These are phyloP conservation scores for Strombidium stylifer DNA, from an alignment of 73 alveolate species.

Conservation along the genomic window DNA sequence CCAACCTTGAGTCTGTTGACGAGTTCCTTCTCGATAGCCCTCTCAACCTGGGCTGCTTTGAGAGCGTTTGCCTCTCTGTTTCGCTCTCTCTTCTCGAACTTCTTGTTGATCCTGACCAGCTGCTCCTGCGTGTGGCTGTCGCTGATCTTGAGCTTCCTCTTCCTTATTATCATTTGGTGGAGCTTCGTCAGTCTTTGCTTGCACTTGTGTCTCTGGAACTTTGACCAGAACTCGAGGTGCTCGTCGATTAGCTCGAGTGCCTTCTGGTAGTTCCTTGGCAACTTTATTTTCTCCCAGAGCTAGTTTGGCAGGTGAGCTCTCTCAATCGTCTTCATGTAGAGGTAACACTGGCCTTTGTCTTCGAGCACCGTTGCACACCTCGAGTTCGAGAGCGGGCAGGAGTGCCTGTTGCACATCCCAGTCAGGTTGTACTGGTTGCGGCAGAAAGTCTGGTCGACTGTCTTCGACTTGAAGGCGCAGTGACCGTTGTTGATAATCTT, in stretches of 20 bases:
- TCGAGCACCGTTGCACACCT: slow-evolving; percentile 95
- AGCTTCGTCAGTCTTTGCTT: slow-evolving; percentile 98
- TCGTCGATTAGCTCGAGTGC: slow-evolving; percentile 94
- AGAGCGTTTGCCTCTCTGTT: slow-evolving; percentile 94
- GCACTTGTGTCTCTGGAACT: slow-evolving; percentile 95
- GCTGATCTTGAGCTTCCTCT: slow-evolving; percentile 89
- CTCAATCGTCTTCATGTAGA: slow-evolving; percentile 95
- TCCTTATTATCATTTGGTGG: slow-evolving; percentile 94
- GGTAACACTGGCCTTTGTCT: slow-evolving; percentile 96
- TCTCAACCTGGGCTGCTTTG: slow-evolving; percentile 90
- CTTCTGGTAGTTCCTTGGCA: slow-evolving; percentile 87
- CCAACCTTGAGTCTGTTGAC: slow-evolving; percentile 83
- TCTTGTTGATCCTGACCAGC: slow-evolving; percentile 94
- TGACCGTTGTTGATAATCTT: slow-evolving; percentile 81
- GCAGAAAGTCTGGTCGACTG: slow-evolving; percentile 92
- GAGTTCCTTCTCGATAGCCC: slow-evolving; percentile 94
- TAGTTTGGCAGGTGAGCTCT: slow-evolving; percentile 97
- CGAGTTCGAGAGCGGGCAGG: slow-evolving; percentile 99
- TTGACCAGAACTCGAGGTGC: slow-evolving; percentile 97
- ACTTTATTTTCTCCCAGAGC: slow-evolving; percentile 96
- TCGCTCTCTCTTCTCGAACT: slow-evolving; percentile 98
- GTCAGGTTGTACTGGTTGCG: slow-evolving; percentile 96
- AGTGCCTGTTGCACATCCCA: slow-evolving; percentile 97
- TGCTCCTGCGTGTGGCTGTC: slow-evolving; percentile 56
- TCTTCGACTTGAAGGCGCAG: slow-evolving; percentile 84